Evolutionary conservation across 208 protist genomes (phyloP).

Genomic region (Leishmania turanica): DNA sequence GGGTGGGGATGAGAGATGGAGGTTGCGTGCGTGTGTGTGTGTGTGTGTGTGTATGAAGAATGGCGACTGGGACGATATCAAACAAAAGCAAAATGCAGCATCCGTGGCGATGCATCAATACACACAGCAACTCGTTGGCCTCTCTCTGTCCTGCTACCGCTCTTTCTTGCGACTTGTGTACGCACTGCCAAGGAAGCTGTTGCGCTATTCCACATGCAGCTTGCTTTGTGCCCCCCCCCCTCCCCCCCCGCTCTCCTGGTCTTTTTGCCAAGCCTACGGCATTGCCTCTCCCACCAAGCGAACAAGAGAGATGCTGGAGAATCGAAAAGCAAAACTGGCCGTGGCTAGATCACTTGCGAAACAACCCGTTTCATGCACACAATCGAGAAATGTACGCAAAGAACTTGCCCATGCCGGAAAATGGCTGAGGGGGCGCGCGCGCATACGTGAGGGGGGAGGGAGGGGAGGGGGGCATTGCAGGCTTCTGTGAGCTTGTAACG

Average conservation of each 20-base stretch:
- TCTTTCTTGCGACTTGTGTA: background rate
- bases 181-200: background rate
- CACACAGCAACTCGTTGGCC: background rate
- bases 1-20: background rate
- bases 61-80: background rate
- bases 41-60: background rate
- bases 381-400: background rate
- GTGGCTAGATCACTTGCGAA: background rate
- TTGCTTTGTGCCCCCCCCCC: background rate
- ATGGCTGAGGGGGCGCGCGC: background rate
- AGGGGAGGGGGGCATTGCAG: background rate
- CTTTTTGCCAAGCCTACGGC: background rate
- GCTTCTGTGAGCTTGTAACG: background rate
- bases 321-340: background rate
- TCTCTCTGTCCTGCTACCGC: background rate
- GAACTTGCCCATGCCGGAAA: background rate
- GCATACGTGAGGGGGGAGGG: background rate
- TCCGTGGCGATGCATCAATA: background rate
- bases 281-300: background rate
- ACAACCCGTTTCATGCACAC: background rate
- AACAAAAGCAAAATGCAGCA: background rate
- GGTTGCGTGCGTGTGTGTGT: background rate
- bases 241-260: background rate
- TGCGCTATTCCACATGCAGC: background rate
- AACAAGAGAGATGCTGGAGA: background rate